Conservation (phyloP, 345 rosid genomes). For the Bruguiera sexangula region DNA sequence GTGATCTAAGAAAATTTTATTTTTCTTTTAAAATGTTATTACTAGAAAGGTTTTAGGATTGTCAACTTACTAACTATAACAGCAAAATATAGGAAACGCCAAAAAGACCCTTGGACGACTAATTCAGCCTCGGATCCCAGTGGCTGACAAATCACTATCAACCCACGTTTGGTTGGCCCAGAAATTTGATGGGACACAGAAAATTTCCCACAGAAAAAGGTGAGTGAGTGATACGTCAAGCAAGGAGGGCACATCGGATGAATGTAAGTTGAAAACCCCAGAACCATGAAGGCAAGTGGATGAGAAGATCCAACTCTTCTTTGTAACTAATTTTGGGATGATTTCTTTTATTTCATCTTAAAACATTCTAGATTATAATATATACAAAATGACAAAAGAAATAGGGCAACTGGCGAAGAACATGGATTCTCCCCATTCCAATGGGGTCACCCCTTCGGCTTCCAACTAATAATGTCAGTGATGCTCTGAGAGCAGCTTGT, state of each 20-base stretch:
- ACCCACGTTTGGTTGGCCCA: slow-evolving; percentile 7
- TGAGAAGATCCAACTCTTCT: background rate
- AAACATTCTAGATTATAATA: background rate
- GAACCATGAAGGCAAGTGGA: slow-evolving; percentile 5
- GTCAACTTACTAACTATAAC: too few relatives aligned
- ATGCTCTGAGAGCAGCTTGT: slow-evolving; percentile 24
- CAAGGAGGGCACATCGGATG: slow-evolving; percentile 12
- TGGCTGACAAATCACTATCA: slow-evolving; percentile 19
- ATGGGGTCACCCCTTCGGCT: slow-evolving; percentile 18
- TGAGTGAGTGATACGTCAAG: background rate
- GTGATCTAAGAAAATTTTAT: too few relatives aligned
- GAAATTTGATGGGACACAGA: background rate
- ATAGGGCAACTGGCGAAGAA: slow-evolving; percentile 17
- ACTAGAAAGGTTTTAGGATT: too few relatives aligned
- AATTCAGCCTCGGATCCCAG: background rate
- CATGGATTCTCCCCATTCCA: slow-evolving; percentile 49
- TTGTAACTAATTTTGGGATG: background rate
- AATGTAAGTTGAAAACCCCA: background rate
- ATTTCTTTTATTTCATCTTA: background rate
- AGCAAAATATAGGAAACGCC: too few relatives aligned
- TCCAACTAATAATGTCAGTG: slow-evolving; percentile 55
- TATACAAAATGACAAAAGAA: background rate
- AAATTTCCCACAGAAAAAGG: background rate
- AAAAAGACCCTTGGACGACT: too few relatives aligned
- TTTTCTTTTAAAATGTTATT: too few relatives aligned